Evolutionary conservation across 345 rosid genomes (phyloP).

Genomic region (Gossypium herbaceum): DNA sequence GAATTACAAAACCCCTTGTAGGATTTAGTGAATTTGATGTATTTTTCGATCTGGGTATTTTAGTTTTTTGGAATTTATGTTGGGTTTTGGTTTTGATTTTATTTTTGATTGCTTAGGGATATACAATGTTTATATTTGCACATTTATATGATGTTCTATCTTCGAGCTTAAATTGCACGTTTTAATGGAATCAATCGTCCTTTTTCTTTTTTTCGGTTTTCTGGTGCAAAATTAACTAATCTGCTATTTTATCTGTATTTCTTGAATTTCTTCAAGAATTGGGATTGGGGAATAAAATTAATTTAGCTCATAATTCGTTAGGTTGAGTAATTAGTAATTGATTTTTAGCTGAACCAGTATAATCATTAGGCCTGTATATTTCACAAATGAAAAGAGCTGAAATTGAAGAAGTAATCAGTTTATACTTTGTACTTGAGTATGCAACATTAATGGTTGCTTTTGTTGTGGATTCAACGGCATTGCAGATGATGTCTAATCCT

Average conservation of each 20-base stretch:
- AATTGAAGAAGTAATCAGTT: slow-evolving; percentile 5
- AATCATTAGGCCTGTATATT: background rate
- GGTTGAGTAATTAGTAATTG: background rate
- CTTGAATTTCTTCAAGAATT: slow-evolving; percentile 1
- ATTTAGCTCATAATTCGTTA: background rate
- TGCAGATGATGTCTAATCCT: slow-evolving; percentile 94
- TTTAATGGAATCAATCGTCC: background rate
- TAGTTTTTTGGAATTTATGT: background rate
- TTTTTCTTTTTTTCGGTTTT: too few relatives aligned
- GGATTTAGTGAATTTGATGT: slow-evolving; percentile 2
- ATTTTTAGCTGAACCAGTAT: background rate
- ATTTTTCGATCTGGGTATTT: background rate
- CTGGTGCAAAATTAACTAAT: background rate
- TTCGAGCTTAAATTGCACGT: background rate
- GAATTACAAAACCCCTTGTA: background rate
- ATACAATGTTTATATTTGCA: background rate
- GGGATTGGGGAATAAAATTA: background rate
- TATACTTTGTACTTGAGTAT: background rate
- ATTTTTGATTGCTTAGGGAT: background rate
- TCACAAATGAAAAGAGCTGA: background rate
- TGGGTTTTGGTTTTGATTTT: slow-evolving; percentile 1
- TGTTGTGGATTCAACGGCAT: slow-evolving; percentile 15
- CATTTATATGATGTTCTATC: background rate
- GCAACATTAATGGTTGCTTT: background rate
- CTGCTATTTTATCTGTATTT: background rate